Base-by-base conservation (phyloP, 306 rosid genomes). In the Cicer yamashitae region DNA sequence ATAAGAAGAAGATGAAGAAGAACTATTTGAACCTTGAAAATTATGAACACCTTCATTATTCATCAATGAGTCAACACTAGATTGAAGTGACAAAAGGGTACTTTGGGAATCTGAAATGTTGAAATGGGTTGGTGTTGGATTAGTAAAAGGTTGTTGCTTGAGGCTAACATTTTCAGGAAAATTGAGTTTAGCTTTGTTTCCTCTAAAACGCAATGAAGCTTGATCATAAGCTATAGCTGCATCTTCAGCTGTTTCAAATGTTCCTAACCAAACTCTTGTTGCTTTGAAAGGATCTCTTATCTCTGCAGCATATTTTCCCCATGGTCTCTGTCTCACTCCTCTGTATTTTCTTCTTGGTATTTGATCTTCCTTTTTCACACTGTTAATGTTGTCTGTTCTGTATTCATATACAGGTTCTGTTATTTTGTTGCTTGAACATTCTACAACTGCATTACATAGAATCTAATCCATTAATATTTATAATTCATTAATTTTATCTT, bases 241-340 rank as follows among this genome's bases (percentile, higher is more conserved):
- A 0, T 71, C 82, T 12, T 89, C 89, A 0, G 91, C 89, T 0
- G 89, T 89, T 0, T 83, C 81, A 12, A 83, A 89, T 18, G 93
- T 89, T 8, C 93, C 93, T 12, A 89, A 68, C 93, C 93, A 89
- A 5, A 89, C 93, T 70, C 93, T 83, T 0, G 87, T 59, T 0
- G 93, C 93, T 52, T 72, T 83, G 54, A 87, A 67, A 2, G 93
- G 93, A 15, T 89, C 93, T 64, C 93, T 81, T 5, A 89, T 89
- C 39, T 89, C 93, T 1, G 93, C 93, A 3, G 93, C 93, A 91
- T 89, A 89, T 38, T 89, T 89, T 0, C 93, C 93, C 93, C 93
- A 89, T 10, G 93, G 93, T 37, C 93, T 81, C 79, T 85, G 93
- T 43, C 93, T 85, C 80, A 89, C 93, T 71, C 93, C 93, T 86